phyloP scores from a whole-genome alignment of 495 filamentous ascomycete genomes.

The Cryomyces antarcticus region DNA sequence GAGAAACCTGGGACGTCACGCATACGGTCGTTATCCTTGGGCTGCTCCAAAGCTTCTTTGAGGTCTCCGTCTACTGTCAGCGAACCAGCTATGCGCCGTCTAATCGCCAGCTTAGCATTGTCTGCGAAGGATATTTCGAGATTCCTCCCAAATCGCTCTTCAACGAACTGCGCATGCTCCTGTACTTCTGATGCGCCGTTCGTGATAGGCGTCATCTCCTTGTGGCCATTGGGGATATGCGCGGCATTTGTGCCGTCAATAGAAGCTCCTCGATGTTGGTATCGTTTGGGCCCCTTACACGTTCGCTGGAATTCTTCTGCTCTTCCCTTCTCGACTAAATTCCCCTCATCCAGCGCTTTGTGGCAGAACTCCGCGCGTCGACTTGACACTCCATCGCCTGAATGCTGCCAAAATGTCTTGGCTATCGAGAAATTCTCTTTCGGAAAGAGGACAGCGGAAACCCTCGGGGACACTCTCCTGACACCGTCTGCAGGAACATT shows the following conservation, averaged over 20 bases:
- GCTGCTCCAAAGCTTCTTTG: conserved; percentile 32
- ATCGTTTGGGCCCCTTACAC: conserved; percentile 2
- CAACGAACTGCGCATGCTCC: conserved; percentile 64
- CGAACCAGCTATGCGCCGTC: conserved; percentile 72
- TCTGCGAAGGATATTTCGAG: conserved; percentile 54
- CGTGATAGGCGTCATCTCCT: conserved; percentile 1
- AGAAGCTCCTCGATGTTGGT: conserved; percentile 31
- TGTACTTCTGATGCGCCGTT: conserved; percentile 25
- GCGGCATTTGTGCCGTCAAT: conserved; percentile 18
- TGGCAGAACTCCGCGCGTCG: conserved; percentile 80
- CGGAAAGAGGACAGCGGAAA: conserved; percentile 57
- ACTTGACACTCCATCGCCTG: conserved; percentile 85
- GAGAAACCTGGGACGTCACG: conserved; percentile 41
- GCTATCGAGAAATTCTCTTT: conserved; percentile 42
- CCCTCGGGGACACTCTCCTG: conserved; percentile 14
- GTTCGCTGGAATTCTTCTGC: conserved; percentile 27
- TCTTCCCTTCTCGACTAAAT: conserved; percentile 32
- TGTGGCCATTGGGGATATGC: neutral
- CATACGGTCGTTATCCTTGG: conserved; percentile 14
- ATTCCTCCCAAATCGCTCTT: conserved; percentile 89
- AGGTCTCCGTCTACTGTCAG: conserved; percentile 55
- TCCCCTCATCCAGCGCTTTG: conserved; percentile 45
- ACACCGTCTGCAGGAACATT: conserved; percentile 11
- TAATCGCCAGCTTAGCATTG: conserved; percentile 70
- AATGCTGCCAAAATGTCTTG: conserved; percentile 91